Evolutionary conservation across 2,329 filamentous ascomycete species (phyloP).

Genomic region (Aspergillus brunneoviolaceus): DNA sequence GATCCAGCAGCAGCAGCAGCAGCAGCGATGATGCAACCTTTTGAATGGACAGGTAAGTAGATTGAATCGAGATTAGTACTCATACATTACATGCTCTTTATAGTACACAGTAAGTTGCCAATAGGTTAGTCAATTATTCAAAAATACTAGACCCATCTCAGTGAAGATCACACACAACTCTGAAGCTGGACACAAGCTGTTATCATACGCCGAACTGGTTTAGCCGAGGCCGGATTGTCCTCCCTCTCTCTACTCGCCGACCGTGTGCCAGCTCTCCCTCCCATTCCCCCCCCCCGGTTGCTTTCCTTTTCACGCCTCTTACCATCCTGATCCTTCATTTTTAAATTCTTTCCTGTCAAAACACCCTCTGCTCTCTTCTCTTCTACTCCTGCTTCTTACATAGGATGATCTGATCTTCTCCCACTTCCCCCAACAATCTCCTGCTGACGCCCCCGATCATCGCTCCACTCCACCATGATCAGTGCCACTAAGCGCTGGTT

Average conservation of each 20-base stretch:
- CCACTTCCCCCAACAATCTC: slow-evolving; percentile 6
- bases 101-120: background rate
- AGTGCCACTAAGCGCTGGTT: slow-evolving; percentile 83
- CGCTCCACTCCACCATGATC: slow-evolving; percentile 53
- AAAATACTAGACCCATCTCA: background rate
- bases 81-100: background rate
- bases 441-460: background rate
- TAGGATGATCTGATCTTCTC: slow-evolving; percentile 18
- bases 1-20: background rate
- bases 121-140: too few species aligned
- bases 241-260: slow-evolving; percentile 11
- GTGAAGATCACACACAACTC: slow-evolving; percentile 3
- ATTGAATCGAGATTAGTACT: too few species aligned
- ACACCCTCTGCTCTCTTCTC: background rate
- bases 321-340: background rate
- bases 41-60: background rate
- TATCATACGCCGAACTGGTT: slow-evolving; percentile 14
- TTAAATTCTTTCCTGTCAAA: background rate
- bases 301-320: slow-evolving; percentile 3
- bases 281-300: background rate
- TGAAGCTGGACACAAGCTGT: slow-evolving; percentile 11
- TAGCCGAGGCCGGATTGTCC: slow-evolving; percentile 32
- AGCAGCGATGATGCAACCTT: background rate
- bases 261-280: background rate
- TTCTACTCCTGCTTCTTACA: background rate